A percentile compares a stretch with the other conserved stretches of the same genome.
Conservation (phyloP, 2,329 filamentous ascomycete genomes). For the Colletotrichum euphorbiae region DNA sequence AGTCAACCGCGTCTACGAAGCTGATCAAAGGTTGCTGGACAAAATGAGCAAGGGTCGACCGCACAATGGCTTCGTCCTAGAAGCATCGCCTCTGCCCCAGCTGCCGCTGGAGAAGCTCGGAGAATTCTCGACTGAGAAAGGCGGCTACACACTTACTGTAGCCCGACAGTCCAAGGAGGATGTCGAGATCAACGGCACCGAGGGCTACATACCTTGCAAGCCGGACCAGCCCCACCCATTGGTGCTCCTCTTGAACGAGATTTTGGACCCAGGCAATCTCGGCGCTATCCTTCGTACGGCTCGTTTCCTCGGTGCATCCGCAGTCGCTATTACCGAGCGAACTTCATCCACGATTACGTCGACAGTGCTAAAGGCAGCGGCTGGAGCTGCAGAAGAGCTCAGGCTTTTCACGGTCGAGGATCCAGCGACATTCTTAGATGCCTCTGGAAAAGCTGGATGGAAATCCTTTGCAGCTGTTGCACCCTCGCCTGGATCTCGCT, state of each 20-base stretch:
- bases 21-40: conserved; percentile 77
- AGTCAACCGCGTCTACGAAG: conserved; percentile 68
- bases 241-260: conserved; percentile 78
- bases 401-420: conserved; percentile 77
- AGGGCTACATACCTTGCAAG: conserved; percentile 58
- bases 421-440: conserved; percentile 75
- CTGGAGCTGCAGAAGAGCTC: conserved; percentile 86
- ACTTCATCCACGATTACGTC: conserved; percentile 81
- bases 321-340: conserved; percentile 79
- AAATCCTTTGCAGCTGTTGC: conserved; percentile 81
- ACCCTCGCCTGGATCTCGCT: conserved; percentile 50
- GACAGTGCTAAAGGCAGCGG: conserved; percentile 86
- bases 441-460: conserved; percentile 81
- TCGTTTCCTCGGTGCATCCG: conserved; percentile 90
- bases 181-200: conserved; percentile 75
- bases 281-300: conserved; percentile 90
- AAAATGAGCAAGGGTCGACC: conserved; percentile 85
- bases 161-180: conserved; percentile 82
- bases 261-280: conserved; percentile 89
- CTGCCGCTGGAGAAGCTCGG: conserved; percentile 73
- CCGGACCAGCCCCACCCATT: conserved; percentile 71
- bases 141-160: conserved; percentile 69
- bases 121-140: conserved; percentile 54
- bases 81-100: conserved; percentile 85
- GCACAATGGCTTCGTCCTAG: conserved; percentile 90